Evolutionary conservation across 78 protist genomes (phyloP).

Genomic region (Monosiga brevicollis): DNA sequence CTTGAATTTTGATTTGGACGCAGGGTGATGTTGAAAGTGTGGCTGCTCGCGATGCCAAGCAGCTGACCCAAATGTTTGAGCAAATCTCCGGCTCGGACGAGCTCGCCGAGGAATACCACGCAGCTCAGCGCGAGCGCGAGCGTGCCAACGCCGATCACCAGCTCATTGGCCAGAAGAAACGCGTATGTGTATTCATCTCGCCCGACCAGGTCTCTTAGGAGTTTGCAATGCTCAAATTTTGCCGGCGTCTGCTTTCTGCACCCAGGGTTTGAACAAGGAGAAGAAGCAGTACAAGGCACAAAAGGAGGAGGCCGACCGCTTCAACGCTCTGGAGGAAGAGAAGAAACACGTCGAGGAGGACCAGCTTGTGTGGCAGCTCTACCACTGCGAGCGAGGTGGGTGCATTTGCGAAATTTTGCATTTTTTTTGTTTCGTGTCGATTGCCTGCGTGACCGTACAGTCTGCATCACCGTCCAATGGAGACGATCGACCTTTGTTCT

Average conservation of each 20-base stretch:
- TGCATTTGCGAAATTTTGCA: not conserved
- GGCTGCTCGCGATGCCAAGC: slow-evolving; percentile 68
- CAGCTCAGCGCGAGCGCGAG: slow-evolving; percentile 15
- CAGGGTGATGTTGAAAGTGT: slow-evolving; percentile 85
- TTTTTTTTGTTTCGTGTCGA: not conserved
- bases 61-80: slow-evolving; percentile 78
- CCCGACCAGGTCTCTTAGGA: not conserved
- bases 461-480: too few species aligned
- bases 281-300: slow-evolving; percentile 56
- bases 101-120: slow-evolving; percentile 33
- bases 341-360: not conserved
- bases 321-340: slow-evolving; percentile 10
- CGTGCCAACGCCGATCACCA: not conserved
- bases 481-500: too few species aligned
- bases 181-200: not conserved
- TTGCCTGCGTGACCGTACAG: too few species aligned
- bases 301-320: slow-evolving; percentile 75
- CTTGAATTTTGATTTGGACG: too few species aligned
- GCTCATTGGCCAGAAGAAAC: not conserved
- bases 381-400: slow-evolving; percentile 17
- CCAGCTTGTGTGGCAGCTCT: slow-evolving; percentile 43
- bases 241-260: not conserved
- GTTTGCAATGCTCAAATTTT: not conserved
- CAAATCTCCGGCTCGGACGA: slow-evolving; percentile 52
- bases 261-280: slow-evolving; percentile 55